These are phyloP conservation scores for Puya raimondii DNA, from an alignment of 176 grass and related monocot species.

Conservation along the genomic window DNA sequence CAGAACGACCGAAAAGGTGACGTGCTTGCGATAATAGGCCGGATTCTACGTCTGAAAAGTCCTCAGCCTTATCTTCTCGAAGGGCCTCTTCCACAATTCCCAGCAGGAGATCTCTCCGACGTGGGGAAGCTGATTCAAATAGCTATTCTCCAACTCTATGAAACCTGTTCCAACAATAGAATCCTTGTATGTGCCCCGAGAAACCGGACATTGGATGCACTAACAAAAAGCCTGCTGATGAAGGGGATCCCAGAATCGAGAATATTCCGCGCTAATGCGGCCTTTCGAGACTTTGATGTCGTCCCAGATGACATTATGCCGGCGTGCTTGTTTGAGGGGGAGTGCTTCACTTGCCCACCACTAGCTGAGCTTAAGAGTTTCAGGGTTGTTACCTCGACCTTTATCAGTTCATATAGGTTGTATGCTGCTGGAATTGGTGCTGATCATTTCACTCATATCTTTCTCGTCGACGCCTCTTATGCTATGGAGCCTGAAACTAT, in stretches of 20 bases:
- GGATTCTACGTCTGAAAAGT: constrained; percentile 18
- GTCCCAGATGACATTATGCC: constrained; percentile 28
- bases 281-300: constrained; percentile 14
- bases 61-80: constrained; percentile 29
- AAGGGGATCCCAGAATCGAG: neutral
- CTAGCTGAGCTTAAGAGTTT: constrained; percentile 4
- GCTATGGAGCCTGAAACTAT: constrained; percentile 19
- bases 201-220: constrained; percentile 23
- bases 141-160: constrained; percentile 15
- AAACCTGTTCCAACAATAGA: neutral
- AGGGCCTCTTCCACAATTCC: neutral
- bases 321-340: neutral
- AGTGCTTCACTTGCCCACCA: constrained; percentile 26
- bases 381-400: constrained; percentile 22
- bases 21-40: neutral
- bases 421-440: constrained; percentile 16
- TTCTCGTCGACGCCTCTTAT: constrained; percentile 28
- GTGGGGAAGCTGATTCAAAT: constrained; percentile 4
- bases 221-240: constrained; percentile 1
- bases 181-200: constrained; percentile 25
- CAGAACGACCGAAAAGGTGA: neutral
- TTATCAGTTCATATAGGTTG: constrained; percentile 25
- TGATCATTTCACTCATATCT: constrained; percentile 33
- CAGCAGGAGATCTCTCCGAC: neutral
- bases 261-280: constrained; percentile 35